A percentile compares a stretch with the other conserved stretches of the same genome.
These are phyloP conservation scores for Tetrahymena malaccensis DNA, from an alignment of 73 alveolate genomes.

Conservation along the genomic window DNA sequence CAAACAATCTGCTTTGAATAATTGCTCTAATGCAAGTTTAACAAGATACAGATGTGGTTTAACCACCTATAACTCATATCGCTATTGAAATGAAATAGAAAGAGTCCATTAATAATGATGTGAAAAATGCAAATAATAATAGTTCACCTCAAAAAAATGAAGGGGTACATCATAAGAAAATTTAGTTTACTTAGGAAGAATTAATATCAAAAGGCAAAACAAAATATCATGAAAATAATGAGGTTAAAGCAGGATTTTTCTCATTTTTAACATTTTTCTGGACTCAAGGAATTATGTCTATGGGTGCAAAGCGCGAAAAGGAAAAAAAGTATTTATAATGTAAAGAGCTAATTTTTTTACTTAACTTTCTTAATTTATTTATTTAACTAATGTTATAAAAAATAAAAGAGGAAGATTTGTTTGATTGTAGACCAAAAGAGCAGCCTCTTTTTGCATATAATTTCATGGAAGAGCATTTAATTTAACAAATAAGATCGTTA, in stretches of 20 bases:
- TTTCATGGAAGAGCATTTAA: background rate
- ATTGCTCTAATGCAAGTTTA: background rate
- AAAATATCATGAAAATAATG: background rate
- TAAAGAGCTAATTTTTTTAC: background rate
- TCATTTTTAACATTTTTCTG: background rate
- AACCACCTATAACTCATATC: background rate
- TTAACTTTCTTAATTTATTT: background rate
- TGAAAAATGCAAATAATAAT: too few species aligned
- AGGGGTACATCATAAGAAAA: background rate
- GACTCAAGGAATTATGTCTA: background rate
- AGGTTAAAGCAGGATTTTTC: background rate
- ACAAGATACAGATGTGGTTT: background rate
- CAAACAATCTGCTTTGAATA: too few species aligned
- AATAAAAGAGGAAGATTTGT: background rate
- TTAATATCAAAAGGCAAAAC: background rate
- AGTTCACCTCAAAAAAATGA: background rate
- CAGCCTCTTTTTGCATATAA: background rate
- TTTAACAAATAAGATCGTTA: background rate
- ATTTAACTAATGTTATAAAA: background rate
- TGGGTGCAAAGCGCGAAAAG: background rate
- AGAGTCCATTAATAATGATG: background rate
- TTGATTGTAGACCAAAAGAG: background rate
- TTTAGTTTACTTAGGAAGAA: background rate
- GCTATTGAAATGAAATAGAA: background rate
- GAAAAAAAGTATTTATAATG: background rate